Conservation (phyloP, 1,139 yeast genomes). For the Arxiozyma heterogenica region DNA sequence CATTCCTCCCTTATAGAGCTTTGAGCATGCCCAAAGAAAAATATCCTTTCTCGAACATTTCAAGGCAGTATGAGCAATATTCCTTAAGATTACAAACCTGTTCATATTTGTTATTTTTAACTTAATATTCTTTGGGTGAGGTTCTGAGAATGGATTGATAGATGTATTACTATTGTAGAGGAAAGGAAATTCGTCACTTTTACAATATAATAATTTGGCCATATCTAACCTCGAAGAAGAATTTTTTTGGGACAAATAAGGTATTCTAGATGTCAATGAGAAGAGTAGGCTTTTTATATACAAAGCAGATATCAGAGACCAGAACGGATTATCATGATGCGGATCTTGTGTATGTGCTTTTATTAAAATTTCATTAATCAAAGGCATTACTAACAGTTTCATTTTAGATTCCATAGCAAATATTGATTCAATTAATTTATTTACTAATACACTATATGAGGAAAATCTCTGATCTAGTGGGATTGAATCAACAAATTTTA, state of each 20-base stretch:
- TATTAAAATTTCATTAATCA: conserved; percentile 13
- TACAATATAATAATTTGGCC: conserved; percentile 15
- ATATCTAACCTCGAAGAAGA: conserved; percentile 10
- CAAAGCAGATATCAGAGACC: conserved; percentile 20
- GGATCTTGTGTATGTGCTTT: conserved; percentile 21
- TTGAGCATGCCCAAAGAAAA: conserved; percentile 22
- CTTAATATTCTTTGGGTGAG: conserved; percentile 13
- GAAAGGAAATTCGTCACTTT: conserved; percentile 2
- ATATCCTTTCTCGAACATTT: conserved; percentile 14
- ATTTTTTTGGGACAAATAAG: not conserved
- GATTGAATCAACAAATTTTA: conserved; percentile 14
- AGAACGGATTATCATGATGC: conserved; percentile 13
- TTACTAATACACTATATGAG: conserved; percentile 15
- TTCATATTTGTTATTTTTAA: conserved; percentile 18
- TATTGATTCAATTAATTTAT: conserved; percentile 15
- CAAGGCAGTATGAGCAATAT: conserved; percentile 18
- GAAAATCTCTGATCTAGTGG: conserved; percentile 12
- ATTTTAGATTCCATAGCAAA: conserved; percentile 2
- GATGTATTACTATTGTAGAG: not conserved
- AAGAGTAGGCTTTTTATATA: conserved; percentile 15
- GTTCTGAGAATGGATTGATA: conserved; percentile 18
- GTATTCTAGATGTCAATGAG: not conserved
- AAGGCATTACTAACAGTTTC: conserved; percentile 7
- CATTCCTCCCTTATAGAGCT: conserved; percentile 17
- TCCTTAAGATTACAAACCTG: conserved; percentile 17